Evolutionary conservation across 2,329 filamentous ascomycete genomes (phyloP), one percentile per base, ranked within the genome.

Genomic region (Talaromyces sp.): DNA sequence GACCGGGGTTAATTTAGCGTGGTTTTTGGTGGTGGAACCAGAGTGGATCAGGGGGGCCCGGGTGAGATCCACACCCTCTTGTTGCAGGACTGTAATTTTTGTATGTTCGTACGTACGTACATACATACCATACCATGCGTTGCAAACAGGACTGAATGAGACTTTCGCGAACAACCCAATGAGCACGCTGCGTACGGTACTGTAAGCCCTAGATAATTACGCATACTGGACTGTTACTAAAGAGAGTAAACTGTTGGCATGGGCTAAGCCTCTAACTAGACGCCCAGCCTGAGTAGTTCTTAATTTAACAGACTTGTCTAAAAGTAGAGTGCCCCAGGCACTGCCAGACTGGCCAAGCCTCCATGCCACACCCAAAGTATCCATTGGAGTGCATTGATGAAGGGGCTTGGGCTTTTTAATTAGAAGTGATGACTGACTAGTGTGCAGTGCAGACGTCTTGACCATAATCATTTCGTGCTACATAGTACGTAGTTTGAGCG

Each of bases 241-340:
- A 22, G 16, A 11, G 10, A 37, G 10, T 45, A 22, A 22, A 45
- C 22, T 22, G 45, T 19, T 47, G 45, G 45, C 47, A 31, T 50
- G 22, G 56, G 16, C 37, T 57, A 37, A 39, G 54, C 56, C 37
- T 43, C 56, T 37, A 10, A 27, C 54, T 37, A 37, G 22, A 37
- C 31, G 54, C 33, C 35, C n/a, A 22, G 16, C 52, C 16, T 22
- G 52, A 9, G 8, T 35, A 35, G 2, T 54, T 35, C 48, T 35
- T 35, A 19, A 35, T 35, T 11, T 35, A 35, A 35, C 16, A 37
- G 19, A 52, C 16, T 37, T 14, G 31, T 13, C 50, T 54, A 56
- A 56, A 56, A 56, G 52, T 56, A 56, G 52, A 56, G 11, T 27
- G 56, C 56, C 56, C 56, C 56, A 58, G 56, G 56, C 56, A 58